Base-by-base conservation (phyloP, 306 rosid genomes). In the Hippophae tibetana region DNA sequence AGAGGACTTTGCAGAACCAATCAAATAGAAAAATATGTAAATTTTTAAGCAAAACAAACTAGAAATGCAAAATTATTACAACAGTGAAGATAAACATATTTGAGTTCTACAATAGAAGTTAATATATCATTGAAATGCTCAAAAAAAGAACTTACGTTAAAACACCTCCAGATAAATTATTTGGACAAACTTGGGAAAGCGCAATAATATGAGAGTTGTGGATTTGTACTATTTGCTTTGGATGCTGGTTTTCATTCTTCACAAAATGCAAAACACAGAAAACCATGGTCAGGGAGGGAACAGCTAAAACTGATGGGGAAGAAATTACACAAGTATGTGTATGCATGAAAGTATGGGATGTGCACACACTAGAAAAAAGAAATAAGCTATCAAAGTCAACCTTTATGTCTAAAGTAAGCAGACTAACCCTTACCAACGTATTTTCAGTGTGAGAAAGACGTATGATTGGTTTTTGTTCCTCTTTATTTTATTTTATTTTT, bases 1-100 rank as follows among this genome's bases (percentile, higher is more conserved):
- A 79, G 94, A 13, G 99, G 99, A 89, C 99, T 93, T 82, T 84
- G 82, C 48, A 66, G 61, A 84, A 79, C 66, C 68, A 40, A 58
- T 49, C 58, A 65, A 64, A 79, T 10, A 31, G 38, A 31, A 31
- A 18, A 31, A 31, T 4, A 4, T 31, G 26, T 47, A 67, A 31
- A 53, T 45, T 44, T 52, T 64, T 46, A 47, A 38, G 27, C 38
- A 56, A 51, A 49, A 60, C 14, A 61, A 69, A 46, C 62, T 27
- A 31, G 42, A 31, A 60, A 31, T 31, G 38, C n/a, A 50, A 40
- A 41, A 13, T 47, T 58, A 60, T 58, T 43, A 49, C n/a, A 43
- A 43, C 18, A 48, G 31, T 52, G 3, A 38, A 57, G 12, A n/a
- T 12, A 45, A 58, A 10, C 47, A 57, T 58, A 10, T 47, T 44